Base-by-base conservation (phyloP, 495 filamentous ascomycete genomes). In the Amniculicola lignicola region DNA sequence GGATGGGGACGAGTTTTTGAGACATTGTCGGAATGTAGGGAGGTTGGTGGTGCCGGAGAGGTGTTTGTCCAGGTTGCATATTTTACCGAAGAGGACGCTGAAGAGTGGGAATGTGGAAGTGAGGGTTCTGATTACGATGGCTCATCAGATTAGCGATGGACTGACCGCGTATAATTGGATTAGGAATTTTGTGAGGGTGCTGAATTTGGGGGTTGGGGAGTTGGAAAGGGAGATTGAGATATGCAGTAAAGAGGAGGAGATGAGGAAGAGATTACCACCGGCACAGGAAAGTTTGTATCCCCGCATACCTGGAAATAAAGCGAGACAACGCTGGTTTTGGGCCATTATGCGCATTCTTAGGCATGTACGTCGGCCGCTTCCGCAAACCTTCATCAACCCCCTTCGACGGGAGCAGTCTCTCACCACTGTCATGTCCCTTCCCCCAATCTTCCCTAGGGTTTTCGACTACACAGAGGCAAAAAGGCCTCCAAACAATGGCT, bases 261-360 rank as follows among this genome's bases (percentile, higher is more conserved):
- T 69, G 1, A 23, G 9, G 11, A 23, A 38, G 1, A 47, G 59
- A 6, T 59, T 72, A 5, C 70, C 70, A 10, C 62, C 61, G 0
- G 66, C 70, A 11, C 70, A 73, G 62, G 70, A 73, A 61, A 68
- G 68, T 22, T 52, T 68, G 2, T 73, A 73, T 43, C 70, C 70
- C 18, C 54, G 59, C 9, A 46, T 68, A n/a, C 14, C 54, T 2
- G 62, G 66, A 14, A 59, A 35, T n/a, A 28, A 33, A 29, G 68
- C 68, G 10, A 45, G 66, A 6, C 54, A 64, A 49, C 64, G 69
- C 3, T 73, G 70, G 70, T 70, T 64, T 45, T 73, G 70, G 70
- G 60, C 65, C 18, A 59, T 73, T 11, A 64, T 65, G 18, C 49
- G 65, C 10, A 61, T 73, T 22, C 63, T 71, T 14, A 54, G 70